A percentile compares a stretch with the other conserved stretches of the same genome.
phyloP scores from a whole-genome alignment of 2,329 filamentous ascomycete genomes.

The Fusarium globosum region DNA sequence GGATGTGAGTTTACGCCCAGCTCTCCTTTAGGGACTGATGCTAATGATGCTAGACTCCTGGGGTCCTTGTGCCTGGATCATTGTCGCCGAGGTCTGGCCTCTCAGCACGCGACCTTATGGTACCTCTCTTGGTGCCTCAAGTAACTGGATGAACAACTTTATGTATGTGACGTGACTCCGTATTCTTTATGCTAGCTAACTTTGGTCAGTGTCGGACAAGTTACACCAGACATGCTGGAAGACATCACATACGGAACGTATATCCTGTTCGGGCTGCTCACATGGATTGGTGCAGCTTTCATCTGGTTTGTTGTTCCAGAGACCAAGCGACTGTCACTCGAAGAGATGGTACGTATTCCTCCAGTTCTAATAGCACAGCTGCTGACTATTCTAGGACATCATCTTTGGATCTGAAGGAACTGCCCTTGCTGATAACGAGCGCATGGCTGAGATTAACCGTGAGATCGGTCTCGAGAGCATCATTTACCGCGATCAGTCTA shows the following conservation, averaged over 20 bases:
- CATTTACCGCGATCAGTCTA: neutral
- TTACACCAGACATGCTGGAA: constrained; percentile 75
- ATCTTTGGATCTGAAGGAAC: constrained; percentile 75
- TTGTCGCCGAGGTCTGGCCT: constrained; percentile 81
- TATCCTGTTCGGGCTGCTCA: constrained; percentile 75
- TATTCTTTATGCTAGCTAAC: neutral
- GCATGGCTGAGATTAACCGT: constrained; percentile 78
- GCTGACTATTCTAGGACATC: constrained; percentile 60
- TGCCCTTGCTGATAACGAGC: constrained; percentile 73
- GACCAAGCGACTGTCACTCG: constrained; percentile 71
- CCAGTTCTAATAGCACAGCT: rapidly evolving
- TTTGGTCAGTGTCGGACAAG: constrained; percentile 65
- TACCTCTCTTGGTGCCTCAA: constrained; percentile 73
- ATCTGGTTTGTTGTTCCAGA: constrained; percentile 74
- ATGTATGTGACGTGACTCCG: constrained; percentile 49
- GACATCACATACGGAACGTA: constrained; percentile 77
- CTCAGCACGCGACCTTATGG: constrained; percentile 76
- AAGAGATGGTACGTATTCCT: constrained; percentile 65
- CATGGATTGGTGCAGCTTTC: constrained; percentile 69
- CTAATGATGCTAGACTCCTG: constrained; percentile 62
- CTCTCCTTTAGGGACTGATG: rapidly evolving
- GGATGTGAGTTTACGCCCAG: constrained; percentile 56
- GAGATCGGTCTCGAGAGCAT: constrained; percentile 68
- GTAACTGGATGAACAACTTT: constrained; percentile 73
- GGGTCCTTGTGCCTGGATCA: constrained; percentile 80